phyloP scores from a whole-genome alignment of 495 filamentous ascomycete genomes.

The Monascus purpureus region DNA sequence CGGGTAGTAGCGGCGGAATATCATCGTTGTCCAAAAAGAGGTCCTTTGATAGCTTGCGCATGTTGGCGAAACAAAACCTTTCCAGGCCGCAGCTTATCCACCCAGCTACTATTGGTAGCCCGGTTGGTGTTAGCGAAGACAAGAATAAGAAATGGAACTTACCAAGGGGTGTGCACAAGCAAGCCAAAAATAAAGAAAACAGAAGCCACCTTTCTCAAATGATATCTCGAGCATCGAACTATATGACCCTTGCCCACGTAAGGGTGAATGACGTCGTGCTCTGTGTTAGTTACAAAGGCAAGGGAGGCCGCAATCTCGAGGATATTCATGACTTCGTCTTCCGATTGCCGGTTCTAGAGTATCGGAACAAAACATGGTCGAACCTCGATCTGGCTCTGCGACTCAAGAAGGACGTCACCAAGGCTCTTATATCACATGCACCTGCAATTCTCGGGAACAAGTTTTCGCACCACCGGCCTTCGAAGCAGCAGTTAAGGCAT shows the following conservation, averaged over 20 bases:
- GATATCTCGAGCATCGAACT: slow-evolving; percentile 89
- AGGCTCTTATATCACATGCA: slow-evolving; percentile 85
- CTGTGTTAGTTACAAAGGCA: slow-evolving; percentile 93
- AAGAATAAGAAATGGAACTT: slow-evolving; percentile 43
- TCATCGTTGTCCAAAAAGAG: slow-evolving; percentile 36
- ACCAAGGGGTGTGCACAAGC: slow-evolving; percentile 27
- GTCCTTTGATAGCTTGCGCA: slow-evolving; percentile 53
- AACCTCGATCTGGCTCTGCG: slow-evolving; percentile 87
- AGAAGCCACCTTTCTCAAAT: slow-evolving; percentile 96
- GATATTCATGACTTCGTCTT: slow-evolving; percentile 97
- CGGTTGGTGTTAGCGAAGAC: slow-evolving; percentile 31
- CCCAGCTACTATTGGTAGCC: slow-evolving; percentile 26
- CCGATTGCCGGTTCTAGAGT: slow-evolving; percentile 85
- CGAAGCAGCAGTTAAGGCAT: slow-evolving; percentile 60
- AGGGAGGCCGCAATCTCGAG: slow-evolving; percentile 84
- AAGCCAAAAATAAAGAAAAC: slow-evolving; percentile 38
- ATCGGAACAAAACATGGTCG: slow-evolving; percentile 97
- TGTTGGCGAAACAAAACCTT: slow-evolving; percentile 32
- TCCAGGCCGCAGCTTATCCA: slow-evolving; percentile 24
- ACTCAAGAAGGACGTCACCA: slow-evolving; percentile 86
- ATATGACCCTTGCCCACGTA: slow-evolving; percentile 93
- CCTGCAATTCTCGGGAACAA: slow-evolving; percentile 97
- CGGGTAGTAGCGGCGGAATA: slow-evolving; percentile 19
- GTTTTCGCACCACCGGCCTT: slow-evolving; percentile 73
- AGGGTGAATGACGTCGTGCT: slow-evolving; percentile 90